Evolutionary conservation across 305 asterid species (phyloP).

Genomic region (Ilex paraguariensis): DNA sequence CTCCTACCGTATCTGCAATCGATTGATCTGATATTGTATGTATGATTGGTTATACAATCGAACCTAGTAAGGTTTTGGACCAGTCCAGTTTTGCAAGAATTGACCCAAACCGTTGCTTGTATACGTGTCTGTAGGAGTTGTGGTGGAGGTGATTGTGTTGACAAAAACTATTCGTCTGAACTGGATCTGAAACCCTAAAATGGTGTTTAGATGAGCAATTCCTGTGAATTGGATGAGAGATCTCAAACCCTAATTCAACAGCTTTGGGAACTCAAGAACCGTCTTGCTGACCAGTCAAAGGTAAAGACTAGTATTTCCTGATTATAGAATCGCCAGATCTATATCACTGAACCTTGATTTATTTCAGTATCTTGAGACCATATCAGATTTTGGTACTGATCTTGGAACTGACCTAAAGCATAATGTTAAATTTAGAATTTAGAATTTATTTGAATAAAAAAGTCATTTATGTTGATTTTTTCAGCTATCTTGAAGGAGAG

Average conservation of each 20-base stretch:
- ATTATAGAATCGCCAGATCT: neutral
- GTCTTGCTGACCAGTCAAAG: neutral
- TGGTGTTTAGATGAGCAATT: no score
- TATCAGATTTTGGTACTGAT: neutral
- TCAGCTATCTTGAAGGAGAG: neutral
- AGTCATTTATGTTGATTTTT: neutral
- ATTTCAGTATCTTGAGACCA: neutral
- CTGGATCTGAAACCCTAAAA: no score
- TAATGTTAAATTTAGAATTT: no score
- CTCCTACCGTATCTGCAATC: no score
- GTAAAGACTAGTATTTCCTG: neutral
- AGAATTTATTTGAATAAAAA: neutral
- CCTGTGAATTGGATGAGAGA: neutral
- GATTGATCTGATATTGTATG: no score
- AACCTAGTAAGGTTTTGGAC: neutral
- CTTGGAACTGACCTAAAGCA: neutral
- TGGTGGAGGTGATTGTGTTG: neutral
- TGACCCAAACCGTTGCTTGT: neutral
- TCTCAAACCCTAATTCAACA: neutral
- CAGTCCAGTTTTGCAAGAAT: neutral
- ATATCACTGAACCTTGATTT: neutral
- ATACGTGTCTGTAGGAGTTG: neutral
- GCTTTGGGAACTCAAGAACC: neutral
- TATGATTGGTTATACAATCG: neutral
- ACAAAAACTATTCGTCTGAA: neutral